These are phyloP conservation scores for Wickerhamomyces canadensis DNA, from an alignment of 805 yeast species.

Conservation along the genomic window DNA sequence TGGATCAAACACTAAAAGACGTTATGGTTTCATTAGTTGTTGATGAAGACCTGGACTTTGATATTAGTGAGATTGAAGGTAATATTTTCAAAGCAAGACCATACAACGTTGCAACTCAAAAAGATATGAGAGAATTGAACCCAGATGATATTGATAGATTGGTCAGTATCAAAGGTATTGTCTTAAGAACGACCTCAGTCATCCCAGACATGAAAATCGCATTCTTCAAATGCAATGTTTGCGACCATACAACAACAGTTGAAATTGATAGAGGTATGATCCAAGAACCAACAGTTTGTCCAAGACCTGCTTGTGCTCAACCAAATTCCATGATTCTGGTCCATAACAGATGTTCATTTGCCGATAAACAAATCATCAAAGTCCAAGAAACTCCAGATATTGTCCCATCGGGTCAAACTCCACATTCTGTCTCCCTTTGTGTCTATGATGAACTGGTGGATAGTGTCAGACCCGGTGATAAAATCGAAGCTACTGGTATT, in stretches of 20 bases:
- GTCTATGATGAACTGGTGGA: slow-evolving; percentile 96
- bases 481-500: slow-evolving; percentile 92
- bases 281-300: slow-evolving; percentile 89
- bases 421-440: slow-evolving; percentile 90
- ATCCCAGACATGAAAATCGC: slow-evolving; percentile 98
- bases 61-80: slow-evolving; percentile 66
- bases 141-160: slow-evolving; percentile 93
- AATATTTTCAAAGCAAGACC: slow-evolving; percentile 86
- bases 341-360: slow-evolving; percentile 89
- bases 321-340: slow-evolving; percentile 83
- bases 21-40: slow-evolving; percentile 71
- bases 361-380: slow-evolving; percentile 91
- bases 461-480: slow-evolving; percentile 92
- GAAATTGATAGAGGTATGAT: slow-evolving; percentile 94
- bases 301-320: slow-evolving; percentile 80
- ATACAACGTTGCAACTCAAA: slow-evolving; percentile 63
- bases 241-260: slow-evolving; percentile 87
- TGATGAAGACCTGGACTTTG: slow-evolving; percentile 46
- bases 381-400: slow-evolving; percentile 94
- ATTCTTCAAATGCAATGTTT: slow-evolving; percentile 89
- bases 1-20: slow-evolving; percentile 95
- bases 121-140: slow-evolving; percentile 88
- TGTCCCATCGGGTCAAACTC: slow-evolving; percentile 98
- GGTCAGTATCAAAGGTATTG: slow-evolving; percentile 86
- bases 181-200: slow-evolving; percentile 80